Percentiles rank a stretch among this genome's conserved stretches.
These are phyloP conservation scores for Colletotrichum neosansevieriae DNA, from an alignment of 2,329 filamentous ascomycete species.

Conservation along the genomic window DNA sequence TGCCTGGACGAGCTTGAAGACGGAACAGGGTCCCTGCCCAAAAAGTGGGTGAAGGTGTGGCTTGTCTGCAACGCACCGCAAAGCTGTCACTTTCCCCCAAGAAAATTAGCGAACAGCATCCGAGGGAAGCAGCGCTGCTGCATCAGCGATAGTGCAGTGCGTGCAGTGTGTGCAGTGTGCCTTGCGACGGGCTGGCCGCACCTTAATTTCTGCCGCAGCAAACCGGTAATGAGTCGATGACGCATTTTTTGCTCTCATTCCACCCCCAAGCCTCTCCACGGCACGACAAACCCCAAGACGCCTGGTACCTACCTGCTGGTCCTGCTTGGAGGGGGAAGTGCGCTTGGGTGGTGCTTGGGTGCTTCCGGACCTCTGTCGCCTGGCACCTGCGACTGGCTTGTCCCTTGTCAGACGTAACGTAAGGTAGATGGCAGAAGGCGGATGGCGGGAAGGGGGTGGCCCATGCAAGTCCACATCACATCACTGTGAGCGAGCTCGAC, in stretches of 20 bases:
- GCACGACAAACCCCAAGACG: constrained; percentile 7
- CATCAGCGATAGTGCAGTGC: no score
- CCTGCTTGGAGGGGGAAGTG: constrained; percentile 12
- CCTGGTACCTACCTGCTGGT: constrained; percentile 11
- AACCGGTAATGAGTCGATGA: constrained; percentile 41
- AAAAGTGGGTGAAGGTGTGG: constrained; percentile 30
- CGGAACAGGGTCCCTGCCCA: constrained; percentile 18
- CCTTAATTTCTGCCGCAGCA: constrained; percentile 38
- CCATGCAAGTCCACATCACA: constrained; percentile 42
- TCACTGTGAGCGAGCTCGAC: constrained; percentile 39
- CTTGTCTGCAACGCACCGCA: constrained; percentile 36
- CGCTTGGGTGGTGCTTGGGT: constrained; percentile 37
- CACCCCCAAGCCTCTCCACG: constrained; percentile 34
- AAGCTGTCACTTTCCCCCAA: constrained; percentile 29
- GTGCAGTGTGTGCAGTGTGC: constrained; percentile 4
- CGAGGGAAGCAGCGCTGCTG: constrained; percentile 4
- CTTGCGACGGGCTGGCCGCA: neutral
- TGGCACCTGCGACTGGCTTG: constrained; percentile 33
- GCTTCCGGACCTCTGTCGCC: constrained; percentile 29
- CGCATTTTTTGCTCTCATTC: constrained; percentile 35
- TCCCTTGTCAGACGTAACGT: constrained; percentile 40
- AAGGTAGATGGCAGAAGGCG: constrained; percentile 11
- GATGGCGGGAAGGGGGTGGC: constrained; percentile 31
- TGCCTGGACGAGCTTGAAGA: no score
- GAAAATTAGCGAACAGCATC: constrained; percentile 12